These are phyloP conservation scores for Umbellularia californica DNA, from an alignment of 164 flowering plant species.

Conservation along the genomic window DNA sequence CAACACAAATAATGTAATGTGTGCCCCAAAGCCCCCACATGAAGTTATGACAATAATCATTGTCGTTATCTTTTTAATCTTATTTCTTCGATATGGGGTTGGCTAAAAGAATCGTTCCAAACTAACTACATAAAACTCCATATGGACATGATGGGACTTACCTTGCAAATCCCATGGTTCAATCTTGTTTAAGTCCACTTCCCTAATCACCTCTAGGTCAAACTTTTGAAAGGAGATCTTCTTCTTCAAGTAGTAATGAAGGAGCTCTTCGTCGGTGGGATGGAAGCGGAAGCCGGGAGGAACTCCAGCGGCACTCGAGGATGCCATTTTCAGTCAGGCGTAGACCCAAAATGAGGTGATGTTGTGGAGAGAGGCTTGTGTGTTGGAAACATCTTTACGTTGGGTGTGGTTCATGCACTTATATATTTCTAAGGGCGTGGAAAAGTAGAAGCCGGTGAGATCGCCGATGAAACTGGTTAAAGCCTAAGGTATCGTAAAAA, in stretches of 20 bases:
- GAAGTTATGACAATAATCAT: too few relatives aligned
- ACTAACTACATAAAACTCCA: background rate
- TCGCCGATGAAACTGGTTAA: constrained; percentile 62
- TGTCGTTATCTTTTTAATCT: too few relatives aligned
- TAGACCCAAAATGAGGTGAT: background rate
- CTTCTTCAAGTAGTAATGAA: constrained; percentile 90
- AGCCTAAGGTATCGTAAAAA: constrained; percentile 51
- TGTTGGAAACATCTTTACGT: constrained; percentile 13
- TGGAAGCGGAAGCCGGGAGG: constrained; percentile 96
- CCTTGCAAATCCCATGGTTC: constrained; percentile 99
- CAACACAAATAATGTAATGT: too few relatives aligned
- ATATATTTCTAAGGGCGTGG: constrained; percentile 20
- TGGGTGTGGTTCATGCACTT: constrained; percentile 13
- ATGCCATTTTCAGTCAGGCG: constrained; percentile 28
- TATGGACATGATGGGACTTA: constrained; percentile 11
- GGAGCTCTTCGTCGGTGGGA: constrained; percentile 93
- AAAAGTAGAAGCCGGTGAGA: constrained; percentile 79
- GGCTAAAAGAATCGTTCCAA: too few relatives aligned
- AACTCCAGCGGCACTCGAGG: constrained; percentile 69
- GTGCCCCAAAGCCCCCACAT: too few relatives aligned
- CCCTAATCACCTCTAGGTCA: constrained; percentile 87
- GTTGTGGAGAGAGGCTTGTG: background rate
- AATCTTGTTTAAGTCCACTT: constrained; percentile 85
- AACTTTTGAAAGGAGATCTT: constrained; percentile 78
- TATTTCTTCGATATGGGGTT: too few relatives aligned